Evolutionary conservation across 306 rosid species (phyloP).

Genomic region (Begonia fuchsioides): DNA sequence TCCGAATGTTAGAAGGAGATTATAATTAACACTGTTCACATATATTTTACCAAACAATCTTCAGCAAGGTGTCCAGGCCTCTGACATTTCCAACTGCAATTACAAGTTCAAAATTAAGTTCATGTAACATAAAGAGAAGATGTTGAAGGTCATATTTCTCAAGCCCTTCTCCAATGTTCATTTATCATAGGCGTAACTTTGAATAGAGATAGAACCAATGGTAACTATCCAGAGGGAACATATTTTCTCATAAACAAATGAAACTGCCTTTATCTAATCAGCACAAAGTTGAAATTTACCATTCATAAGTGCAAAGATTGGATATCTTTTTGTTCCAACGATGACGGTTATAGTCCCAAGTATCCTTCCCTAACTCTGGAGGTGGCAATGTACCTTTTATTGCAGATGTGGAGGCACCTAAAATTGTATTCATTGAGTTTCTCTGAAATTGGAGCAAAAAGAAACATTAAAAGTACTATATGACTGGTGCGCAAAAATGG

Average conservation of each 20-base stretch:
- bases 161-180: neutral
- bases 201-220: neutral
- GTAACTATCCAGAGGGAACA: neutral
- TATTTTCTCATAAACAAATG: neutral
- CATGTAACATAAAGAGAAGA: conserved; percentile 12
- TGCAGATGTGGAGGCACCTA: conserved; percentile 22
- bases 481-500: too few relatives aligned
- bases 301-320: conserved; percentile 62
- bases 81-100: conserved; percentile 72
- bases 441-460: conserved; percentile 21
- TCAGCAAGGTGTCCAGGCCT: conserved; percentile 84
- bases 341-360: conserved; percentile 64
- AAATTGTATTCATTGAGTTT: conserved; percentile 16
- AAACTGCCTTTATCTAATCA: neutral
- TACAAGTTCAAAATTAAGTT: conserved; percentile 11
- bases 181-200: neutral
- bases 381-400: conserved; percentile 15
- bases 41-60: conserved; percentile 49
- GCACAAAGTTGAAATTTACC: conserved; percentile 26
- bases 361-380: conserved; percentile 45
- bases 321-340: conserved; percentile 55
- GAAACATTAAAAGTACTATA: neutral
- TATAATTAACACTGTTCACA: conserved; percentile 27
- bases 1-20: conserved; percentile 1
- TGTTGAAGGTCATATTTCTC: neutral